Evolutionary conservation across 192 early-diverging fungal species (phyloP), one percentile per base, ranked within the genome.

Genomic region (Coemansia sp.): DNA sequence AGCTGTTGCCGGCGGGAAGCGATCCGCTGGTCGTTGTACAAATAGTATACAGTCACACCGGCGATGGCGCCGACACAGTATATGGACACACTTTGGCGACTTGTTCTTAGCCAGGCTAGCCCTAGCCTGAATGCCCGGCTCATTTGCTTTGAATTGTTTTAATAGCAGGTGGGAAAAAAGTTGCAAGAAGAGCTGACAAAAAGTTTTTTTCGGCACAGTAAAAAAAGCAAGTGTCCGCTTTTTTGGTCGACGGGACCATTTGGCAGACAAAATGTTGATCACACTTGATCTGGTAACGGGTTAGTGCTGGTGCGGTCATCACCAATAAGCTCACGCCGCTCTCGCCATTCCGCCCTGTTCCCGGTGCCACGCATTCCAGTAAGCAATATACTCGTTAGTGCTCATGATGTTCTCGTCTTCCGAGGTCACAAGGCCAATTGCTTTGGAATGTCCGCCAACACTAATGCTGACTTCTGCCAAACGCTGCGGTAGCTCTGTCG

Each of bases 61-160:
- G 76, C 76, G n/a, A 78, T 56, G 11, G 76, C 76, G 4, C 76
- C 76, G 8, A 73, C 51, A 38, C 70, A 69, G 61, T 61, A 78
- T 19, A 73, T 39, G 13, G 66, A 63, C 29, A 65, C 54, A 43
- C 66, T 69, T 23, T 43, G 47, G 45, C 76, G 70, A 37, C 55
- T 57, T 9, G 52, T 57, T 43, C 47, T 63, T 26, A 78, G 64
- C 76, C 76, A 78, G 11, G 66, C 50, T 18, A 69, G 60, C 35
- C 76, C 71, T 6, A 78, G 41, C 50, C 75, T 68, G 45, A 78
- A 62, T 41, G 66, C 66, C 23, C 63, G 54, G 66, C 63, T 68
- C 69, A 72, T 78, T 29, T 49, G 19, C 11, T 38, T 63, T 39
- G 26, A 41, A 29, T 53, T 35, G 32, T 35, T 35, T 35, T 35